A percentile compares a stretch with the other conserved stretches of the same genome.
phyloP scores from a whole-genome alignment of 306 rosid species.

The Glycyrrhiza uralensis region DNA sequence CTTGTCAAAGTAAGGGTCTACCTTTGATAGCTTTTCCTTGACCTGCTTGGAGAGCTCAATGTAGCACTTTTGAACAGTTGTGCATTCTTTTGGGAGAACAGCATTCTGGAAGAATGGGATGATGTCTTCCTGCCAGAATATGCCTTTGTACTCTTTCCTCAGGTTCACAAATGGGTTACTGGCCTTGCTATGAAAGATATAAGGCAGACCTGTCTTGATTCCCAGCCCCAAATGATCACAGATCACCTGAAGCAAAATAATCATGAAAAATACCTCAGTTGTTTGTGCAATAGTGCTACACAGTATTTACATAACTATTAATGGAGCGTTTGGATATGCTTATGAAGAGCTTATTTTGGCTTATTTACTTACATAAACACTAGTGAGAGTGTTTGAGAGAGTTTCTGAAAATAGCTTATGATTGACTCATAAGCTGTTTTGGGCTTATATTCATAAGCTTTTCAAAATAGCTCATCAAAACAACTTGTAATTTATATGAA shows the following conservation, averaged over 20 bases:
- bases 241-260: constrained; percentile 44
- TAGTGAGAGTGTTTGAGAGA: too few relatives aligned
- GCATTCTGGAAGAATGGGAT: constrained; percentile 39
- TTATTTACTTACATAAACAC: too few relatives aligned
- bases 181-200: constrained; percentile 53
- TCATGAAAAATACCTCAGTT: neutral
- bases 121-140: constrained; percentile 48
- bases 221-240: constrained; percentile 87
- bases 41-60: constrained; percentile 80
- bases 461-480: too few relatives aligned
- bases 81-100: constrained; percentile 66
- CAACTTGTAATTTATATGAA: too few relatives aligned
- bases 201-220: constrained; percentile 82
- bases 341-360: too few relatives aligned
- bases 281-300: neutral
- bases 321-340: too few relatives aligned
- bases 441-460: too few relatives aligned
- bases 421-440: too few relatives aligned
- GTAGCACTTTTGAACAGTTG: constrained; percentile 87
- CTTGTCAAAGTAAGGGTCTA: constrained; percentile 81
- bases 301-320: neutral
- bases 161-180: constrained; percentile 44
- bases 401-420: too few relatives aligned
- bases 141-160: constrained; percentile 47
- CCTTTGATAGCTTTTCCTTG: constrained; percentile 72